Conservation (phyloP, 2,329 filamentous ascomycete species). For the Torrubiellomyces zombiae region DNA sequence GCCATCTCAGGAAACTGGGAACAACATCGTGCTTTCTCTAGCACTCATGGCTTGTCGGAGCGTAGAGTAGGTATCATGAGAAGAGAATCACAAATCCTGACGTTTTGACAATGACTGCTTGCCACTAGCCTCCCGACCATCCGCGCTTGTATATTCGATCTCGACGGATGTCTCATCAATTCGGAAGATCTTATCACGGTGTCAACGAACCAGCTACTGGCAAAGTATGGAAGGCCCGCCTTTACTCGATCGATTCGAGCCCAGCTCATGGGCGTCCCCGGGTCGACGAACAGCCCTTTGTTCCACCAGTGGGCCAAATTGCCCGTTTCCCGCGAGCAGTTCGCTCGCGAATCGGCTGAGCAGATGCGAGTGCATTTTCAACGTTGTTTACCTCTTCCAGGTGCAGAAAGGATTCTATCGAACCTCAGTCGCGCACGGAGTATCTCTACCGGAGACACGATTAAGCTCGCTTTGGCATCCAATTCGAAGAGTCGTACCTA, state of each 20-base stretch:
- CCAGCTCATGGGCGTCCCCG: constrained; percentile 49
- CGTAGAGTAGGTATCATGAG: too few species aligned
- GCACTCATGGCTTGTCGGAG: too few species aligned
- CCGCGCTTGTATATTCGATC: constrained; percentile 55
- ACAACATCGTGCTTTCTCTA: too few species aligned
- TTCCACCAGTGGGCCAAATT: constrained; percentile 54
- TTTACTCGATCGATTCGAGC: constrained; percentile 54
- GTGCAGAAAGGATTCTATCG: constrained; percentile 37
- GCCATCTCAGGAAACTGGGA: too few species aligned
- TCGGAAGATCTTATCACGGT: constrained; percentile 53
- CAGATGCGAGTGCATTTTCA: constrained; percentile 12
- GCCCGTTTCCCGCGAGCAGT: constrained; percentile 36
- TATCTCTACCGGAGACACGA: constrained; percentile 8
- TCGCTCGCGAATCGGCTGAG: constrained; percentile 12
- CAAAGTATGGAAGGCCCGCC: constrained; percentile 38
- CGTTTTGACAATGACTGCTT: too few species aligned
- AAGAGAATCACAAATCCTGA: too few species aligned
- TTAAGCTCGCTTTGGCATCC: constrained; percentile 51
- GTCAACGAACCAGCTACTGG: constrained; percentile 45
- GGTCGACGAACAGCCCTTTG: constrained; percentile 28
- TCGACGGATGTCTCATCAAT: constrained; percentile 60
- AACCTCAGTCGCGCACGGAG: constrained; percentile 18
- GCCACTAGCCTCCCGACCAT: constrained; percentile 14
- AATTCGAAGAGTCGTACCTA: constrained; percentile 43
- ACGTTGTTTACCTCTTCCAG: constrained; percentile 41